Evolutionary conservation across 169 alveolate species (phyloP).

Genomic region (Babesia ovis): DNA sequence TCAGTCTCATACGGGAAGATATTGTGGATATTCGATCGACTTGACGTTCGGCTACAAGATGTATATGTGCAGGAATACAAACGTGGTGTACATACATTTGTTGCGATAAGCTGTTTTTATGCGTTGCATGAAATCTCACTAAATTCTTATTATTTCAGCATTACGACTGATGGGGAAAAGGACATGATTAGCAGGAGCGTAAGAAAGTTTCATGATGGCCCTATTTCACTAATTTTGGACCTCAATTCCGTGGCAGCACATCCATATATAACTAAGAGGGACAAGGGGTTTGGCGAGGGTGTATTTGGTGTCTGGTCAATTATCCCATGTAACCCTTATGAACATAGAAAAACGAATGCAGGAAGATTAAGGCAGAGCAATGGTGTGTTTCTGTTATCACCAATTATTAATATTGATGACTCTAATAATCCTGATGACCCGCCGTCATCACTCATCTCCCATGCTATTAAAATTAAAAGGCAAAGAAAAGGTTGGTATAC

Average conservation of each 20-base stretch:
- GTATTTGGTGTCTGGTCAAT: background rate
- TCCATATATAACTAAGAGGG: no score
- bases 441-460: background rate
- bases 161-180: no score
- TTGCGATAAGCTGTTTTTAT: no score
- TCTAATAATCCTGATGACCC: background rate
- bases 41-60: no score
- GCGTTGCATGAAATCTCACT: no score
- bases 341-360: background rate
- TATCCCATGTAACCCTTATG: background rate
- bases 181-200: no score
- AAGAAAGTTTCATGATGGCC: background rate
- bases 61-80: conserved; percentile 1
- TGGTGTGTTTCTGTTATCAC: background rate
- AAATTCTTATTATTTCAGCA: no score
- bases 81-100: background rate
- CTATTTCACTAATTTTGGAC: background rate
- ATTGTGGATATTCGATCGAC: no score
- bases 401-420: background rate
- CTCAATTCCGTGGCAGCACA: background rate
- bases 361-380: background rate
- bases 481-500: background rate
- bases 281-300: no score
- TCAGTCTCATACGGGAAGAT: background rate
- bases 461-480: background rate